A percentile compares a stretch with the other conserved stretches of the same genome.
phyloP scores from a whole-genome alignment of 2,329 filamentous ascomycete species.

The Nigrospora sphaerica region DNA sequence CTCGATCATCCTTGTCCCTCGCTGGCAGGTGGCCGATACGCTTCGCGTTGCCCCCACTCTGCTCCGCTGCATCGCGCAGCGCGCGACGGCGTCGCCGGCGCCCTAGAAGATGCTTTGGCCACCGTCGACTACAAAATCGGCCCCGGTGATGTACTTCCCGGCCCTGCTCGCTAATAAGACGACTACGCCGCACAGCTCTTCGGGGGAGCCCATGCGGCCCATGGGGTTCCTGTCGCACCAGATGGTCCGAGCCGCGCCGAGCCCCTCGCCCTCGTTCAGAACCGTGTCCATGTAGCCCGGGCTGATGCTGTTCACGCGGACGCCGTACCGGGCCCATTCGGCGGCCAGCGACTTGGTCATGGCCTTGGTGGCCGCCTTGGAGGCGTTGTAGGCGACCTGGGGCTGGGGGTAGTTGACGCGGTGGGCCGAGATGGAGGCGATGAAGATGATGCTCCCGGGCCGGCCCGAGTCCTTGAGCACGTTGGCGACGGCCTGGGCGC shows the following conservation, averaged over 20 bases:
- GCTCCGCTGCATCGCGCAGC: not conserved
- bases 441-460: slow-evolving; percentile 58
- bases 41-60: not conserved
- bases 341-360: slow-evolving; percentile 60
- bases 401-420: slow-evolving; percentile 66
- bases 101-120: slow-evolving; percentile 27
- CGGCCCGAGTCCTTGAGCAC: slow-evolving; percentile 42
- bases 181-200: slow-evolving; percentile 56
- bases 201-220: slow-evolving; percentile 57
- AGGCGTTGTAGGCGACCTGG: slow-evolving; percentile 65
- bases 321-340: slow-evolving; percentile 66
- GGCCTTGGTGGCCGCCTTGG: slow-evolving; percentile 59
- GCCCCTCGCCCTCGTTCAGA: slow-evolving; percentile 57
- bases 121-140: slow-evolving; percentile 60
- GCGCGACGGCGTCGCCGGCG: too few species aligned
- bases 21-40: too few species aligned
- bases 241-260: slow-evolving; percentile 42
- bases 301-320: slow-evolving; percentile 62
- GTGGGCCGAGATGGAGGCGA: slow-evolving; percentile 62
- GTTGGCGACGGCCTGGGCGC: slow-evolving; percentile 54
- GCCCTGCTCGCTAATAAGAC: slow-evolving; percentile 54
- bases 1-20: too few species aligned
- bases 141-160: slow-evolving; percentile 61
- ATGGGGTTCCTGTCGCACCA: slow-evolving; percentile 56
- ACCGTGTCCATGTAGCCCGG: slow-evolving; percentile 76